phyloP scores from a whole-genome alignment of 2,329 filamentous ascomycete species.

The Blastomyces gilchristii region DNA sequence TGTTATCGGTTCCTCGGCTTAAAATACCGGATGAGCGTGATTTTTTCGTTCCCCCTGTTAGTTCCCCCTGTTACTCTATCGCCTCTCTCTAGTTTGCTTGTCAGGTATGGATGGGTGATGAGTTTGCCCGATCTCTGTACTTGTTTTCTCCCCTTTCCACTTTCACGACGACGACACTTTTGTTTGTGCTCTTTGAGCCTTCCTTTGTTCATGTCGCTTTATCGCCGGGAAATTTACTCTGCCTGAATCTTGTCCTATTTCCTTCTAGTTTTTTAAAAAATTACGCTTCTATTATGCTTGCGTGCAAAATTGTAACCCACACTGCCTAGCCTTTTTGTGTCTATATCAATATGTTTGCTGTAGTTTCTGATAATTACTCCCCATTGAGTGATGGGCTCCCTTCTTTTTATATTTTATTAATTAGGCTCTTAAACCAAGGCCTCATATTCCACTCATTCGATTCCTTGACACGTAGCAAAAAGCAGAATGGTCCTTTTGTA shows the following conservation, averaged over 20 bases:
- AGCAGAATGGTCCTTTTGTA: no score
- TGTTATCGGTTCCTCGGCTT: not conserved
- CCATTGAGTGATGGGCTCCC: not conserved
- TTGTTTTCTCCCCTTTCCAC: not conserved
- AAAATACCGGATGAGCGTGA: not conserved
- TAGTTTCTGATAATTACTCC: not conserved
- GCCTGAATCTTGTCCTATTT: not conserved
- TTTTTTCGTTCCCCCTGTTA: not conserved
- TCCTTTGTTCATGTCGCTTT: not conserved
- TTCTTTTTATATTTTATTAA: not conserved
- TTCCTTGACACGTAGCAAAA: no score
- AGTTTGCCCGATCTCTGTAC: not conserved
- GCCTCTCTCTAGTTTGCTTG: not conserved
- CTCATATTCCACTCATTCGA: no score
- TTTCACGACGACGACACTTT: not conserved
- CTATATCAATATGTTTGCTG: not conserved
- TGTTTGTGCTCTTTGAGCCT: not conserved
- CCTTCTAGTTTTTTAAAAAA: not conserved
- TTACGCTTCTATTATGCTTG: not conserved
- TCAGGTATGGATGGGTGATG: not conserved
- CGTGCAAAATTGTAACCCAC: slow-evolving; percentile 2
- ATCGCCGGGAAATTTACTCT: not conserved
- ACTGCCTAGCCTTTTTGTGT: not conserved
- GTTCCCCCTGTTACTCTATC: slow-evolving; percentile 1
- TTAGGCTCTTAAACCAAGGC: no score